A percentile compares a stretch with the other conserved stretches of the same genome.
These are phyloP conservation scores for Annona cherimola DNA, from an alignment of 164 flowering plant genomes.

Conservation along the genomic window DNA sequence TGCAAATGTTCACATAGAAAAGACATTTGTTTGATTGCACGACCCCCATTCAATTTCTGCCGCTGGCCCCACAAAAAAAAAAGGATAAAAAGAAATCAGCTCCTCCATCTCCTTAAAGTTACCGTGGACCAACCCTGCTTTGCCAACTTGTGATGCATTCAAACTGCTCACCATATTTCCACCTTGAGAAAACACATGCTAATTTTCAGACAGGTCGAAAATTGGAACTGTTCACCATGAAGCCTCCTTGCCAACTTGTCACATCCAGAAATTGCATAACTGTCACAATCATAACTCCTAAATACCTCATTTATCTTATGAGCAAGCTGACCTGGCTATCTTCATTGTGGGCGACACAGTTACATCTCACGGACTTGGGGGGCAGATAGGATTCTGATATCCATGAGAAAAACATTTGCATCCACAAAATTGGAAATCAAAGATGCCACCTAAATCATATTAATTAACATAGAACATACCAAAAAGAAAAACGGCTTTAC, in stretches of 20 bases:
- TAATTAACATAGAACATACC: neutral
- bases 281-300: neutral
- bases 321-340: neutral
- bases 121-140: too few species aligned
- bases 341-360: neutral
- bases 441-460: neutral
- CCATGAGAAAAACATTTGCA: neutral
- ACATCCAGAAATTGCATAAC: neutral
- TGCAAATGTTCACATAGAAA: too few species aligned
- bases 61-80: neutral
- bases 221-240: too few species aligned
- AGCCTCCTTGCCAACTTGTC: too few species aligned
- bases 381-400: too few species aligned
- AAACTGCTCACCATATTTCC: too few species aligned
- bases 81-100: neutral
- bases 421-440: neutral
- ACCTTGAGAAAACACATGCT: too few species aligned
- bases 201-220: too few species aligned
- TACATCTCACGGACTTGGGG: neutral
- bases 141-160: too few species aligned
- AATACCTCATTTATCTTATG: neutral
- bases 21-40: too few species aligned
- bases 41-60: neutral
- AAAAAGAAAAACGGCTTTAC: neutral
- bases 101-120: too few species aligned